These are phyloP conservation scores for Tubosaeta brunneosetosa DNA, from an alignment of 768 basidiomycete genomes.

Conservation along the genomic window DNA sequence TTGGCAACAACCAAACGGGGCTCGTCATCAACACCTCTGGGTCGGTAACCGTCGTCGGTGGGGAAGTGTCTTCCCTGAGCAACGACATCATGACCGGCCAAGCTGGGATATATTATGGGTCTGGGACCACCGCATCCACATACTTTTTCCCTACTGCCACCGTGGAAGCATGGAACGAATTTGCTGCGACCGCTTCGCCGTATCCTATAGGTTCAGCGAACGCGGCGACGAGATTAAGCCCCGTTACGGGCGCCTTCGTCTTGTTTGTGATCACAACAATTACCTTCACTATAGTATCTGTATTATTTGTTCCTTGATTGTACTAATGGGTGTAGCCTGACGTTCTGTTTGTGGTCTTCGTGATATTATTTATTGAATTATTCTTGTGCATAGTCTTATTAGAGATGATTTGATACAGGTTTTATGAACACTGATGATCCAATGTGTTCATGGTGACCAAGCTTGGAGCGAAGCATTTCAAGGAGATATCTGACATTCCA, in stretches of 20 bases:
- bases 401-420: not conserved
- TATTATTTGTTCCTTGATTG: too few relatives aligned
- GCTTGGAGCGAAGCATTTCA: too few relatives aligned
- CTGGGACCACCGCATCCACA: conserved; percentile 45
- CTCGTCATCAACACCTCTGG: conserved; percentile 38
- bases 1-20: conserved; percentile 59
- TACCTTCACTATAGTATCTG: not conserved
- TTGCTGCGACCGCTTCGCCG: conserved; percentile 38
- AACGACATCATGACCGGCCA: conserved; percentile 49
- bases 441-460: too few relatives aligned
- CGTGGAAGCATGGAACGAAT: conserved; percentile 51
- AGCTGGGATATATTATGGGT: conserved; percentile 53
- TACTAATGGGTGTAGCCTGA: not conserved
- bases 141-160: conserved; percentile 54
- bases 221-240: not conserved
- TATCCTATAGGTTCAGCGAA: not conserved
- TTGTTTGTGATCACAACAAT: not conserved
- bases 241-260: not conserved
- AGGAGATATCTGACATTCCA: too few relatives aligned
- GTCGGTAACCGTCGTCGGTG: conserved; percentile 39
- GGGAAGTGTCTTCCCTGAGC: conserved; percentile 44
- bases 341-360: not conserved
- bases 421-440: not conserved
- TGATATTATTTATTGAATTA: not conserved
- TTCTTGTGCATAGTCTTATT: not conserved